Conservation (phyloP, 768 basidiomycete species). For the Leccinum sublutescens region DNA sequence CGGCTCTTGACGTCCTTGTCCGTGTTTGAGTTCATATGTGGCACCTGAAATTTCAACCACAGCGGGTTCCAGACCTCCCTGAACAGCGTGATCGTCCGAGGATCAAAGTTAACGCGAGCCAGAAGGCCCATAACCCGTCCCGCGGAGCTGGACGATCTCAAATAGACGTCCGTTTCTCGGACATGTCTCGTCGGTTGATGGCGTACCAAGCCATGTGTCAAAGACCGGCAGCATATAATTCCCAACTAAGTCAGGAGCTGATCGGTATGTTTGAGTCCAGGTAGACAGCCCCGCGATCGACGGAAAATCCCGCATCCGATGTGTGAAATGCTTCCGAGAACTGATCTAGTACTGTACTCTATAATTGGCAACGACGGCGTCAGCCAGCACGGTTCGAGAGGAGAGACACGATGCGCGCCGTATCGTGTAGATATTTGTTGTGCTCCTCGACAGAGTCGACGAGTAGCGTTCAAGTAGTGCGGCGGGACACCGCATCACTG, state of each 20-base stretch:
- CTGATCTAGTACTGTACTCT: constrained; percentile 77
- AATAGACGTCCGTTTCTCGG: constrained; percentile 87
- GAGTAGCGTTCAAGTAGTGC: constrained; percentile 60
- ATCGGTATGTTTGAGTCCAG: constrained; percentile 97
- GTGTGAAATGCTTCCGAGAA: constrained; percentile 95
- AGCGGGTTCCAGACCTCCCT: constrained; percentile 96
- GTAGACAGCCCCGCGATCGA: constrained; percentile 83
- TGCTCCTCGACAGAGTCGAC: constrained; percentile 99
- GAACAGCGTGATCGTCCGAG: constrained; percentile 96
- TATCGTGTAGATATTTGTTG: constrained; percentile 92
- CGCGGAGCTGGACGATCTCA: constrained; percentile 77
- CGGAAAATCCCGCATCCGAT: constrained; percentile 90
- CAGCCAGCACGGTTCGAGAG: not conserved
- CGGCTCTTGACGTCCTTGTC: constrained; percentile 90
- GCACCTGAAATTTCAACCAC: constrained; percentile 95
- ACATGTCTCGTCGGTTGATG: constrained; percentile 90
- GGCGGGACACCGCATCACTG: too few species aligned
- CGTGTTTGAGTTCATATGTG: constrained; percentile 91
- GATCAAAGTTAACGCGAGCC: constrained; percentile 96
- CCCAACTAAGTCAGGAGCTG: constrained; percentile 85
- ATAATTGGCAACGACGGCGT: constrained; percentile 57
- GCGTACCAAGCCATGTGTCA: constrained; percentile 92
- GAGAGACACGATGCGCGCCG: constrained; percentile 42
- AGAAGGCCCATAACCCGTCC: constrained; percentile 56
- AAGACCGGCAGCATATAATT: constrained; percentile 76